Conservation (phyloP, 2,329 filamentous ascomycete species). For the Ciborinia camelliae region DNA sequence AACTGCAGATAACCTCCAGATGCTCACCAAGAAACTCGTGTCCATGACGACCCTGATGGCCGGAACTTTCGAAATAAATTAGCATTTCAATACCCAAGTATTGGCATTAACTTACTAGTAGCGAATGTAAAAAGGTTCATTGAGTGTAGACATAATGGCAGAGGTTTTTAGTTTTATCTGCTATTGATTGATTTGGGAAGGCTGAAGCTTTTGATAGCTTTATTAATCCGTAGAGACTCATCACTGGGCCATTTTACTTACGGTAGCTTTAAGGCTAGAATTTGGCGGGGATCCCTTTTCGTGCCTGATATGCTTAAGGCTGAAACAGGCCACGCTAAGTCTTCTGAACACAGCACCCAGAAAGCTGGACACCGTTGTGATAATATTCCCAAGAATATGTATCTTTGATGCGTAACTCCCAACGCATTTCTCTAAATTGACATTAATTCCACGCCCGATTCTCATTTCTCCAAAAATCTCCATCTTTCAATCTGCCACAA, state of each 20-base stretch:
- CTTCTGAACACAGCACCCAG: slow-evolving; percentile 20
- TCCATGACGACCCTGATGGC: slow-evolving; percentile 93
- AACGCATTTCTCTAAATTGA: slow-evolving; percentile 24
- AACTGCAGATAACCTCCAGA: not conserved
- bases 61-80: slow-evolving; percentile 63
- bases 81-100: not conserved
- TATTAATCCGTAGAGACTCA: not conserved
- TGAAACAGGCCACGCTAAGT: slow-evolving; percentile 19
- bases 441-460: slow-evolving; percentile 24
- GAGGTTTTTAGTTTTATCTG: slow-evolving; percentile 3
- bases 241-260: not conserved
- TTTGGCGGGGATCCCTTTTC: slow-evolving; percentile 6
- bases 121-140: slow-evolving; percentile 84
- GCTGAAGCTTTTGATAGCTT: slow-evolving; percentile 27
- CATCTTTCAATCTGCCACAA: slow-evolving; percentile 20
- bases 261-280: slow-evolving; percentile 15
- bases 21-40: slow-evolving; percentile 89
- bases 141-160: slow-evolving; percentile 43
- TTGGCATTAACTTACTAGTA: slow-evolving; percentile 73
- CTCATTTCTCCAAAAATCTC: slow-evolving; percentile 17
- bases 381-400: slow-evolving; percentile 18
- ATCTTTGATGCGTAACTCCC: slow-evolving; percentile 30
- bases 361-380: slow-evolving; percentile 21
- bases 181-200: slow-evolving; percentile 20
- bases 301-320: slow-evolving; percentile 18